Evolutionary conservation across 1,284 basidiomycete genomes (phyloP).

Genomic region (Malassezia restricta): DNA sequence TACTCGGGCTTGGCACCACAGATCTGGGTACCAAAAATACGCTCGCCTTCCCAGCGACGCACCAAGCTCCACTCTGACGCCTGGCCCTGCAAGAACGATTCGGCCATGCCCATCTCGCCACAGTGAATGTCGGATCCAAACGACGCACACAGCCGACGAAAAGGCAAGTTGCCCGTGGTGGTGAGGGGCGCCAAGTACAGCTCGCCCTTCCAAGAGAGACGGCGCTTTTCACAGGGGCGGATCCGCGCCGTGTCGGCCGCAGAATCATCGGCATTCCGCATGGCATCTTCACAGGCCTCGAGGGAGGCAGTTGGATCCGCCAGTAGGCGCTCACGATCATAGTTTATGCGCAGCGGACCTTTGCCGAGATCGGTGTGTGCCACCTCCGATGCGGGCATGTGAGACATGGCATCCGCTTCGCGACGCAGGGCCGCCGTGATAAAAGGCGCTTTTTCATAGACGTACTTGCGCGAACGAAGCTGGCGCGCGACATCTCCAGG

Average conservation of each 20-base stretch:
- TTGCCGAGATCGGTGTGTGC: slow-evolving; percentile 13
- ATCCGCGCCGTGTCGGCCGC: slow-evolving; percentile 51
- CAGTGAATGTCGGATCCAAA: slow-evolving; percentile 90
- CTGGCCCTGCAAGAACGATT: slow-evolving; percentile 33
- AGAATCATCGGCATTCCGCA: slow-evolving; percentile 17
- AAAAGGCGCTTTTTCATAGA: slow-evolving; percentile 24
- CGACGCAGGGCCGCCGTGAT: slow-evolving; percentile 22
- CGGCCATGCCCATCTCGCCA: slow-evolving; percentile 61
- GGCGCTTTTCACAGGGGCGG: slow-evolving; percentile 69
- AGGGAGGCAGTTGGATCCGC: slow-evolving; percentile 12
- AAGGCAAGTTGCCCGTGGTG: slow-evolving; percentile 89
- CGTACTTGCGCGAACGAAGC: slow-evolving; percentile 26
- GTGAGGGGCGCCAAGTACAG: slow-evolving; percentile 89
- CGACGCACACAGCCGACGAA: slow-evolving; percentile 72
- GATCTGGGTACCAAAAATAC: slow-evolving; percentile 76
- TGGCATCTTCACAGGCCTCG: slow-evolving; percentile 28
- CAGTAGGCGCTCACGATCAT: slow-evolving; percentile 7
- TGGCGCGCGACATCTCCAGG: slow-evolving; percentile 33
- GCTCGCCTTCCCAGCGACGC: slow-evolving; percentile 63
- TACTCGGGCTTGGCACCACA: slow-evolving; percentile 51
- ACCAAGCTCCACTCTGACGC: slow-evolving; percentile 40
- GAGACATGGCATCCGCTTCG: slow-evolving; percentile 19
- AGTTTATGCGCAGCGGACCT: slow-evolving; percentile 18
- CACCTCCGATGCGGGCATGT: slow-evolving; percentile 12
- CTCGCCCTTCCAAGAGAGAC: slow-evolving; percentile 68